These are phyloP conservation scores for Ogataea methanolica DNA, from an alignment of 805 yeast species.

Conservation along the genomic window DNA sequence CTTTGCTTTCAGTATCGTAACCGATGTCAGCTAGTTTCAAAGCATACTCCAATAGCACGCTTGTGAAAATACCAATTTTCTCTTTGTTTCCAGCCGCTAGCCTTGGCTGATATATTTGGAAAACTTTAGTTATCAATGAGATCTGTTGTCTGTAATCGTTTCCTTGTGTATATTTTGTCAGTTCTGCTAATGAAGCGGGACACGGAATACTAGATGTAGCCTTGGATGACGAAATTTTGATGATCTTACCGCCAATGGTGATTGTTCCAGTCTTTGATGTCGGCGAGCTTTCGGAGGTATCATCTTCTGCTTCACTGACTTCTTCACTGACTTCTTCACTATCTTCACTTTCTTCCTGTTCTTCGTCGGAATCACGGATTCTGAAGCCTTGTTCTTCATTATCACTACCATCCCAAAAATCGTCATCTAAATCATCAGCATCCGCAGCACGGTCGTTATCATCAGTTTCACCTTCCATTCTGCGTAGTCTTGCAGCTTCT, in stretches of 20 bases:
- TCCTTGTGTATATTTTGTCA: constrained; percentile 30
- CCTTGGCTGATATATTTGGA: constrained; percentile 66
- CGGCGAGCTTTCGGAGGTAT: constrained; percentile 3
- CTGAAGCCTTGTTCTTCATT: constrained; percentile 40
- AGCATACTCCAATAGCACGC: constrained; percentile 59
- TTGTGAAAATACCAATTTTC: constrained; percentile 58
- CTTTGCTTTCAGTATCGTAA: constrained; percentile 16
- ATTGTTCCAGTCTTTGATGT: constrained; percentile 19
- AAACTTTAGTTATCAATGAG: constrained; percentile 47
- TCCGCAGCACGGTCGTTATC: constrained; percentile 41
- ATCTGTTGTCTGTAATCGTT: constrained; percentile 39
- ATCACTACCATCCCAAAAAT: constrained; percentile 60
- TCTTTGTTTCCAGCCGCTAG: constrained; percentile 79
- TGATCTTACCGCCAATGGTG: constrained; percentile 30
- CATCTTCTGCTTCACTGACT: constrained; percentile 23
- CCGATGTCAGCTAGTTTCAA: constrained; percentile 42
- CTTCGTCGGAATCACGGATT: constrained; percentile 39
- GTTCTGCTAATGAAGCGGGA: constrained; percentile 45
- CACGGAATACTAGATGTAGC: constrained; percentile 31
- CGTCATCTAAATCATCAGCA: constrained; percentile 68
- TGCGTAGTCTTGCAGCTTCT: constrained; percentile 62
- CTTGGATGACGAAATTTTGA: constrained; percentile 16
- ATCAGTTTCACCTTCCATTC: constrained; percentile 63
- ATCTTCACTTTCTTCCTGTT: constrained; percentile 30
- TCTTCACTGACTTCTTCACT: constrained; percentile 28